Conservation (phyloP, 1,284 basidiomycete genomes). For the Lignosus rhinocerotis region DNA sequence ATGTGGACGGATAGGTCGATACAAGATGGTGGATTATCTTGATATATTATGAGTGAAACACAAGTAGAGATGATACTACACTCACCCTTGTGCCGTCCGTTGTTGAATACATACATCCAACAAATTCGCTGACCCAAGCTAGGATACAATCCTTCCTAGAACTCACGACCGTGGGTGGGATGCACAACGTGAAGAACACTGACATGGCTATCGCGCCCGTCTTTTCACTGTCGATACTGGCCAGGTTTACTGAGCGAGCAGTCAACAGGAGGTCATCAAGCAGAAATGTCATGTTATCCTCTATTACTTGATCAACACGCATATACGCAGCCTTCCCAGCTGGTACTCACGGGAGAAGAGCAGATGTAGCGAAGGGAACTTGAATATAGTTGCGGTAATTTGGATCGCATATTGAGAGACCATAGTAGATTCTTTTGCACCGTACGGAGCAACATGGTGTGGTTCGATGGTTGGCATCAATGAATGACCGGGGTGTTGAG, state of each 20-base stretch:
- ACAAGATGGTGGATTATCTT: conserved; percentile 46
- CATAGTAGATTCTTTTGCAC: conserved; percentile 40
- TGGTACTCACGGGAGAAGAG: conserved; percentile 49
- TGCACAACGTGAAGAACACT: conserved; percentile 47
- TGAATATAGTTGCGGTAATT: conserved; percentile 48
- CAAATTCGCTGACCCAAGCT: conserved; percentile 34
- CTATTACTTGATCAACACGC: conserved; percentile 30
- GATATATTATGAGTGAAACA: background rate
- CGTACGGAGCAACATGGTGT: conserved; percentile 39
- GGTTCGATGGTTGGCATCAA: conserved; percentile 16
- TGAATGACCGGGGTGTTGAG: conserved; percentile 16
- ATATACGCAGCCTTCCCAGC: background rate
- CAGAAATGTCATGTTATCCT: conserved; percentile 42
- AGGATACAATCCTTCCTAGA: conserved; percentile 32
- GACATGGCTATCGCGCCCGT: conserved; percentile 48
- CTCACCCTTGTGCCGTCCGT: conserved; percentile 35
- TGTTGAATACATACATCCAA: conserved; percentile 24
- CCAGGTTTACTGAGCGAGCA: conserved; percentile 35
- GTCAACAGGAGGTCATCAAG: conserved; percentile 40
- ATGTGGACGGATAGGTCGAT: conserved; percentile 31
- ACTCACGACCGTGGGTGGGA: conserved; percentile 41
- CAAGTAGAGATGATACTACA: conserved; percentile 22
- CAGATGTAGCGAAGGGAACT: conserved; percentile 42
- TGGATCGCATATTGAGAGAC: conserved; percentile 54
- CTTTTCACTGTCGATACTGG: conserved; percentile 44